Base-by-base conservation (phyloP, 805 yeast species). In the Sungouiozyma ichnusensis region DNA sequence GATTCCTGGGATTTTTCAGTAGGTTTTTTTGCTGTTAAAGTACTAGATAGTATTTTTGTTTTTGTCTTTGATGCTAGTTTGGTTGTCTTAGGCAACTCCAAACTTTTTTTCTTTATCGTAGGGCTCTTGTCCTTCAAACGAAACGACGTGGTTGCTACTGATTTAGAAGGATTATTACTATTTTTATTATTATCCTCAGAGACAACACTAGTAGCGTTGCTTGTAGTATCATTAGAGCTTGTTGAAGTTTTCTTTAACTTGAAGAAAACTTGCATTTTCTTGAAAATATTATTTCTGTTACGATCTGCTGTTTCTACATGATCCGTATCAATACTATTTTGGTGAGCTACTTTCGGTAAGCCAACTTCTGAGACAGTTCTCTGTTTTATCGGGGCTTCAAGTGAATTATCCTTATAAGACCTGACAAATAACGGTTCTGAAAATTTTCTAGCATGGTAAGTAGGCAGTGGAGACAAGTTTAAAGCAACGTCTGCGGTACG, bases 251-350 rank as follows among this genome's bases (percentile, higher is more conserved):
- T 49, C 32, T 46, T 48, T 11, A 43, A 42, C 42, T 63, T 64
- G 53, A 62, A 64, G 20, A 65, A 51, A 20, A 63, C 62, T 3
- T 64, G 44, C 14, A 65, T 47, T 46, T 57, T 65, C 9, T 51
- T 53, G 16, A 65, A 56, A 34, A 65, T 52, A 16, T 55, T 58
- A 33, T 51, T 51, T 33, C 54, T 59, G 4, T 41, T 35, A 2
- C 39, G 35, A 6, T 33, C 16, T n/a, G 38, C 42, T 19, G 20
- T 37, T 13, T 39, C 39, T 16, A 24, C 11, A 24, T 11, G 9
- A 11, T 24, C 29, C 11, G 11, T 24, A 24, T 24, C 11, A 6
- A 24, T 6, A 7, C 11, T 11, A 11, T 24, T 24, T 7, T 11
- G 9, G 29, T 24, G 11, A 11, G 6, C 11, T 6, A 24, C 11